Conservation (phyloP, 164 flowering plant species). For the Vitis amurensis region DNA sequence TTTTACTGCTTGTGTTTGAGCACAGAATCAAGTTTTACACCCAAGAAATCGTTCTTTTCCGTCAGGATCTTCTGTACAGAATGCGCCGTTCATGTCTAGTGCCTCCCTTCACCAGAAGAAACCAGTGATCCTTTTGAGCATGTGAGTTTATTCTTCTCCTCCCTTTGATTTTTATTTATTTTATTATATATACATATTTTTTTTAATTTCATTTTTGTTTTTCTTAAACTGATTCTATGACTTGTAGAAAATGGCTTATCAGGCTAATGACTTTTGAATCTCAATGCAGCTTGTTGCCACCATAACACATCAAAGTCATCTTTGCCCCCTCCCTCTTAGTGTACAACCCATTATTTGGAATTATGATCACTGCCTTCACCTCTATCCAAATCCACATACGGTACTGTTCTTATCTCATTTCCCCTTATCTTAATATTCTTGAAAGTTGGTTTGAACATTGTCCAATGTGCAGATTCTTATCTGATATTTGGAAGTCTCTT, state of each 20-base stretch:
- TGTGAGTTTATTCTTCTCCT: slow-evolving; percentile 38
- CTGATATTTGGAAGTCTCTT: background rate
- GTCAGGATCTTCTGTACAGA: slow-evolving; percentile 87
- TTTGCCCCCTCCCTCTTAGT: slow-evolving; percentile 92
- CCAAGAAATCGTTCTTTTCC: slow-evolving; percentile 92
- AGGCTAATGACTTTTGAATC: slow-evolving; percentile 11
- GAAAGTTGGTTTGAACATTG: background rate
- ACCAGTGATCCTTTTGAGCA: slow-evolving; percentile 92
- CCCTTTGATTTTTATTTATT: background rate
- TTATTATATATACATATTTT: background rate
- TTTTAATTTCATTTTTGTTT: background rate
- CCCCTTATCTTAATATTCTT: background rate
- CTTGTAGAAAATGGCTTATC: background rate
- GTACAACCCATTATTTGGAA: slow-evolving; percentile 95
- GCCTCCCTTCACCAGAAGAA: slow-evolving; percentile 88
- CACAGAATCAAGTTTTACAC: slow-evolving; percentile 84
- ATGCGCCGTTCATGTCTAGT: slow-evolving; percentile 90
- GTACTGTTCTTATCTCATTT: slow-evolving; percentile 36
- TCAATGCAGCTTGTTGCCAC: slow-evolving; percentile 90
- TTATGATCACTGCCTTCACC: slow-evolving; percentile 81
- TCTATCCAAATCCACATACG: slow-evolving; percentile 94
- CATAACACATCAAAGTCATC: slow-evolving; percentile 91
- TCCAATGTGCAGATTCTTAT: background rate
- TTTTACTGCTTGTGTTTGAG: background rate
- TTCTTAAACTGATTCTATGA: background rate